Percentiles rank a stretch among this genome's conserved stretches.
Evolutionary conservation across 169 alveolate genomes (phyloP).

Genomic region (Eimeria maxima): DNA sequence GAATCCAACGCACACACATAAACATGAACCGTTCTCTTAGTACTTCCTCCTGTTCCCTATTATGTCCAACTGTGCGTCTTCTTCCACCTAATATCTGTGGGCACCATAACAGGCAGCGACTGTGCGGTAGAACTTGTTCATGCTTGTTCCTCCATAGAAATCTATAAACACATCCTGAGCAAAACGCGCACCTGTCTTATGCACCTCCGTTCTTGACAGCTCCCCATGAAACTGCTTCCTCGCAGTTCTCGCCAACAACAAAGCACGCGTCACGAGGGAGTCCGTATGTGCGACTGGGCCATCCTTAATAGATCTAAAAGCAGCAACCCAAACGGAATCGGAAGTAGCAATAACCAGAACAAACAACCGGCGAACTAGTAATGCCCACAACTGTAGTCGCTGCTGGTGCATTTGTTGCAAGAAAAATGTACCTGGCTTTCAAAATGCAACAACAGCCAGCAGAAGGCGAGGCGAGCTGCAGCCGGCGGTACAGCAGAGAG

Average conservation of each 20-base stretch:
- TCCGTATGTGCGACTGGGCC: neutral
- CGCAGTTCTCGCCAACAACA: slow-evolving; percentile 37
- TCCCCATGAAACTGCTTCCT: slow-evolving; percentile 46
- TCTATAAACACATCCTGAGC: neutral
- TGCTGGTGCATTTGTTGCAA: neutral
- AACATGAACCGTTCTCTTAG: neutral
- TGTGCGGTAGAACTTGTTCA: neutral
- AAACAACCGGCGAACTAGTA: neutral
- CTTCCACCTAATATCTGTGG: neutral
- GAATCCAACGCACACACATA: neutral
- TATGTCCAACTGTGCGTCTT: neutral
- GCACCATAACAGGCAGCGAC: too few species aligned
- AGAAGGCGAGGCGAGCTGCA: slow-evolving; percentile 51
- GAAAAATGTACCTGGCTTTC: slow-evolving; percentile 1
- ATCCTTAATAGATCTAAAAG: neutral
- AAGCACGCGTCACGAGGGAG: slow-evolving; percentile 56
- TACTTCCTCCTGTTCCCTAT: neutral
- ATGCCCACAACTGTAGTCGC: neutral
- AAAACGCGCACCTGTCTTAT: neutral
- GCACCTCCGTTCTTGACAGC: neutral
- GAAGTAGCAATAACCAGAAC: neutral
- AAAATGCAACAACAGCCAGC: slow-evolving; percentile 48
- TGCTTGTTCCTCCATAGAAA: neutral
- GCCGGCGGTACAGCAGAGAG: slow-evolving; percentile 44
- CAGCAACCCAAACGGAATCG: neutral